phyloP scores from a whole-genome alignment of 441 rosid species.

The Mallotus repandus region DNA sequence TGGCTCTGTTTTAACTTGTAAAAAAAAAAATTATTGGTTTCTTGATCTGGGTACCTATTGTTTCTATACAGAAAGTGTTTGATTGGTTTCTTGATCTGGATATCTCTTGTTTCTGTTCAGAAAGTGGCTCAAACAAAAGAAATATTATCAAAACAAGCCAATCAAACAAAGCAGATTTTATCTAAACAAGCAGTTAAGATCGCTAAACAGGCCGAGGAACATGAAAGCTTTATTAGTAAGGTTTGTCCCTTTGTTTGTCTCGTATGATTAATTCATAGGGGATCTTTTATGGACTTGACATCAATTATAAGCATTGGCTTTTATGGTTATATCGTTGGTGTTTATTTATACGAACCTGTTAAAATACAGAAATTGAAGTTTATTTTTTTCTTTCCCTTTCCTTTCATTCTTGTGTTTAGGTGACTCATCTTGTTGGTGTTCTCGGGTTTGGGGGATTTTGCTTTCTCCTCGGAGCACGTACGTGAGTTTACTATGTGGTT shows the following conservation, averaged over 20 bases:
- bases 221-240: slow-evolving; percentile 81
- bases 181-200: slow-evolving; percentile 93
- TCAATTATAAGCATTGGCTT: not conserved
- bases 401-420: slow-evolving; percentile 39
- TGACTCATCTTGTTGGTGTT: slow-evolving; percentile 87
- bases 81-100: slow-evolving; percentile 26
- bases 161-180: slow-evolving; percentile 71
- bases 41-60: too few species aligned
- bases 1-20: too few species aligned
- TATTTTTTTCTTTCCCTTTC: not conserved
- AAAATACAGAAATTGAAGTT: not conserved
- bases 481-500: slow-evolving; percentile 49
- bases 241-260: slow-evolving; percentile 23
- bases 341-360: not conserved
- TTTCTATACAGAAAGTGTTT: not conserved
- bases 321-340: not conserved
- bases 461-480: slow-evolving; percentile 88
- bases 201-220: slow-evolving; percentile 92
- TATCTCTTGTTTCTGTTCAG: slow-evolving; percentile 30
- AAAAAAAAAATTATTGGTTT: too few species aligned
- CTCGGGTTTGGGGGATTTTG: slow-evolving; percentile 93
- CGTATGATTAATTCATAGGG: not conserved
- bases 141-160: slow-evolving; percentile 70
- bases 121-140: slow-evolving; percentile 82
- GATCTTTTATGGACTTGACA: not conserved